phyloP scores from a whole-genome alignment of 305 asterid species.

The Fraxinus nigra region DNA sequence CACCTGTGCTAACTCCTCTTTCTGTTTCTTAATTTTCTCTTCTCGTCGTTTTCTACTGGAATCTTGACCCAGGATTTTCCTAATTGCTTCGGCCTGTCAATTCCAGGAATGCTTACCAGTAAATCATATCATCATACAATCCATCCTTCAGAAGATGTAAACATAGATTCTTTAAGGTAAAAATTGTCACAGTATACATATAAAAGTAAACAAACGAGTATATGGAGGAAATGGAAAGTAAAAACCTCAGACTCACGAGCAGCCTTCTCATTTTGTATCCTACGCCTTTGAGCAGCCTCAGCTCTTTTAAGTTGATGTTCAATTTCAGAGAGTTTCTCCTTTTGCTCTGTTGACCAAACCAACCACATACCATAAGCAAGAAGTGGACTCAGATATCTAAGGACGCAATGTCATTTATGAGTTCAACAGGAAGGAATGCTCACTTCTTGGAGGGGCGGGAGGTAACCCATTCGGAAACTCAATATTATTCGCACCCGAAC shows the following conservation, averaged over 20 bases:
- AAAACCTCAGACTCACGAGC: constrained; percentile 80
- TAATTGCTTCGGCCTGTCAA: constrained; percentile 77
- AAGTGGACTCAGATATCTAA: constrained; percentile 11
- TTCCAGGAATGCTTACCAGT: constrained; percentile 2
- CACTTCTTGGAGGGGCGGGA: constrained; percentile 78
- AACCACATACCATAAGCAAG: constrained; percentile 5
- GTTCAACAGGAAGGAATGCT: constrained; percentile 19
- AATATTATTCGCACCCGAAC: constrained; percentile 34
- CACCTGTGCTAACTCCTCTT: constrained; percentile 52
- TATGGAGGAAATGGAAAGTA: background rate
- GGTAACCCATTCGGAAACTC: constrained; percentile 71
- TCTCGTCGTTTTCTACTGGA: constrained; percentile 82
- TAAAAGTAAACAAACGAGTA: background rate
- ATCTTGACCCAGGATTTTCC: constrained; percentile 84
- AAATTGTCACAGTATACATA: background rate
- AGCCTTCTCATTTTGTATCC: constrained; percentile 73
- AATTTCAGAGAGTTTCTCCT: constrained; percentile 66
- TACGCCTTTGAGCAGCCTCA: constrained; percentile 84
- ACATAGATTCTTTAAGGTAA: background rate
- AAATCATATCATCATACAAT: background rate
- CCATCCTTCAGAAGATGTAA: constrained; percentile 1
- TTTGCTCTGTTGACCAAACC: constrained; percentile 49
- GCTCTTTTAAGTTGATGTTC: constrained; percentile 79
- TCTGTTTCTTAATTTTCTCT: constrained; percentile 57
- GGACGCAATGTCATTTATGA: constrained; percentile 8